These are phyloP conservation scores for Symbiodinium natans DNA, from an alignment of 73 alveolate genomes.

Conservation along the genomic window DNA sequence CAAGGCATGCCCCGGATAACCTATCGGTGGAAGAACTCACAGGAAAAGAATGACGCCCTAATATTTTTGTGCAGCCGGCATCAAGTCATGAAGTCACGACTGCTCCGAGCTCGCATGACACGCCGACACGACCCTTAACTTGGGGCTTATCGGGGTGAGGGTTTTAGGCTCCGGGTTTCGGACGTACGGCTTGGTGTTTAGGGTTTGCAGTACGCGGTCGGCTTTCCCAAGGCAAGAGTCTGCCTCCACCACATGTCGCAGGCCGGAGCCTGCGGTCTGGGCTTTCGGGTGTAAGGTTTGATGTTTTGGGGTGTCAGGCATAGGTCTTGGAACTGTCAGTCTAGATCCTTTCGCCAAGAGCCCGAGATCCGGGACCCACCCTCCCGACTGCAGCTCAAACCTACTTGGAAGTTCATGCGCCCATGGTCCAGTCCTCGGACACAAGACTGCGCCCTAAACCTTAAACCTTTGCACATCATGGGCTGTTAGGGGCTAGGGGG, in stretches of 20 bases:
- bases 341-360: too few species aligned
- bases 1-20: too few species aligned
- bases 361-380: not conserved
- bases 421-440: too few species aligned
- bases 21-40: too few species aligned
- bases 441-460: not conserved
- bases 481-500: not conserved
- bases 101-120: not conserved
- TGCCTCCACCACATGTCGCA: not conserved
- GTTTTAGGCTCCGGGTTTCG: not conserved
- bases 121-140: not conserved
- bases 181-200: not conserved
- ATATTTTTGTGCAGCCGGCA: not conserved
- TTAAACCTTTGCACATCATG: not conserved
- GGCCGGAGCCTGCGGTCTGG: too few species aligned
- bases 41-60: not conserved
- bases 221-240: too few species aligned
- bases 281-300: too few species aligned
- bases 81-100: not conserved
- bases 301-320: too few species aligned
- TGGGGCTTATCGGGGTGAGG: not conserved
- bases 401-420: not conserved
- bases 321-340: too few species aligned
- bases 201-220: not conserved
- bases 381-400: not conserved